Conservation (phyloP, 495 filamentous ascomycete genomes). For the Penicillium ucsense region DNA sequence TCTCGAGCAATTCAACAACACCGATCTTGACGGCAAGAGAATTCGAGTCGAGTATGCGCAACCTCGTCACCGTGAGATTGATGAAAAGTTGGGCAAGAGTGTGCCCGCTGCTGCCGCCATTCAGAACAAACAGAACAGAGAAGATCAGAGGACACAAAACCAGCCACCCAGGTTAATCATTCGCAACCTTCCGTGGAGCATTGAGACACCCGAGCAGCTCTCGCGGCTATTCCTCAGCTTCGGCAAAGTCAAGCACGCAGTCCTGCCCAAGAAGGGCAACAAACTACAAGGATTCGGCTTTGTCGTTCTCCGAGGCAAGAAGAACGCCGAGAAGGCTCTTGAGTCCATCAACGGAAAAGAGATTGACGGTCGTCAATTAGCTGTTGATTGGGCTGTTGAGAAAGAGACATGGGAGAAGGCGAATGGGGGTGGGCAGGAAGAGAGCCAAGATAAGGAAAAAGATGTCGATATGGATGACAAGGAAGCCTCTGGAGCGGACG, state of each 20-base stretch:
- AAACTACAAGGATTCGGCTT: slow-evolving; percentile 86
- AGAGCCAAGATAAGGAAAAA: slow-evolving; percentile 18
- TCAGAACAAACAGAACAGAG: slow-evolving; percentile 47
- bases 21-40: slow-evolving; percentile 64
- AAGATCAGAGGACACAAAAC: slow-evolving; percentile 44
- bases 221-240: slow-evolving; percentile 67
- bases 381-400: slow-evolving; percentile 94
- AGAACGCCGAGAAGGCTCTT: slow-evolving; percentile 87
- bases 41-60: slow-evolving; percentile 83
- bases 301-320: slow-evolving; percentile 74
- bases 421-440: slow-evolving; percentile 35
- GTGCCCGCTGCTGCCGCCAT: slow-evolving; percentile 35
- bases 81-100: slow-evolving; percentile 39
- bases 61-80: slow-evolving; percentile 62
- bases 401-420: slow-evolving; percentile 71
- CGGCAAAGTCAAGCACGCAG: slow-evolving; percentile 78
- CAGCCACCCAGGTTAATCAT: slow-evolving; percentile 81
- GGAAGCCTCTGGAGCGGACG: slow-evolving; percentile 17
- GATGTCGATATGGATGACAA: slow-evolving; percentile 32
- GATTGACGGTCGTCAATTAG: slow-evolving; percentile 75
- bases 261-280: slow-evolving; percentile 64
- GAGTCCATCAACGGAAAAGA: slow-evolving; percentile 77
- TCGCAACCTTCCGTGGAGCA: slow-evolving; percentile 91
- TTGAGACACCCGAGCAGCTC: slow-evolving; percentile 76
- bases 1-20: slow-evolving; percentile 64